Conservation (phyloP, 2,329 filamentous ascomycete genomes). For the Botryotinia convoluta region DNA sequence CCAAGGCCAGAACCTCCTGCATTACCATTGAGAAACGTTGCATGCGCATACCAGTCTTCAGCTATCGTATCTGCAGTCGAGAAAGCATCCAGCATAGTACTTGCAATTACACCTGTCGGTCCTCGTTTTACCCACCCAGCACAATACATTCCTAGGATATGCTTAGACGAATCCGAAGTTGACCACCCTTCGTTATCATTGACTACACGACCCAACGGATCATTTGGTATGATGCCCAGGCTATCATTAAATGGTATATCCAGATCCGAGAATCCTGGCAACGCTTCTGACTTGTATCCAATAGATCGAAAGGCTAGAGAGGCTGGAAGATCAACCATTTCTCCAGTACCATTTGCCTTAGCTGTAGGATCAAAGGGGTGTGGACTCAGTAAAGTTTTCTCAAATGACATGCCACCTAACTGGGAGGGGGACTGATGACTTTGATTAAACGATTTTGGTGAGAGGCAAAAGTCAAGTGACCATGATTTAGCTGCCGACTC, state of each 20-base stretch:
- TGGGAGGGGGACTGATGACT: constrained; percentile 44
- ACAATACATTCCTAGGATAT: constrained; percentile 76
- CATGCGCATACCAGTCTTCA: constrained; percentile 63
- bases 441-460: constrained; percentile 63
- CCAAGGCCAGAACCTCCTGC: constrained; percentile 50
- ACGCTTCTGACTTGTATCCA: constrained; percentile 79
- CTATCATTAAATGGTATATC: constrained; percentile 74
- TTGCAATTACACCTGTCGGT: constrained; percentile 92
- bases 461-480: constrained; percentile 83
- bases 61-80: constrained; percentile 79
- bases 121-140: constrained; percentile 96
- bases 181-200: constrained; percentile 24
- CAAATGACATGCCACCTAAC: constrained; percentile 67
- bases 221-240: constrained; percentile 78
- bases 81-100: constrained; percentile 94
- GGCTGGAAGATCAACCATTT: constrained; percentile 56
- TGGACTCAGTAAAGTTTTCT: constrained; percentile 55
- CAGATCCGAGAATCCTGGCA: constrained; percentile 71
- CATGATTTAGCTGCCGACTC: constrained; percentile 61
- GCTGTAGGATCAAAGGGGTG: constrained; percentile 53
- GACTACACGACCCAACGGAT: constrained; percentile 71
- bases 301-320: constrained; percentile 87
- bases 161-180: constrained; percentile 22
- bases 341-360: constrained; percentile 48
- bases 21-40: constrained; percentile 48